Base-by-base conservation (phyloP, 1,284 basidiomycete species). In the Trichosporon faecale region DNA sequence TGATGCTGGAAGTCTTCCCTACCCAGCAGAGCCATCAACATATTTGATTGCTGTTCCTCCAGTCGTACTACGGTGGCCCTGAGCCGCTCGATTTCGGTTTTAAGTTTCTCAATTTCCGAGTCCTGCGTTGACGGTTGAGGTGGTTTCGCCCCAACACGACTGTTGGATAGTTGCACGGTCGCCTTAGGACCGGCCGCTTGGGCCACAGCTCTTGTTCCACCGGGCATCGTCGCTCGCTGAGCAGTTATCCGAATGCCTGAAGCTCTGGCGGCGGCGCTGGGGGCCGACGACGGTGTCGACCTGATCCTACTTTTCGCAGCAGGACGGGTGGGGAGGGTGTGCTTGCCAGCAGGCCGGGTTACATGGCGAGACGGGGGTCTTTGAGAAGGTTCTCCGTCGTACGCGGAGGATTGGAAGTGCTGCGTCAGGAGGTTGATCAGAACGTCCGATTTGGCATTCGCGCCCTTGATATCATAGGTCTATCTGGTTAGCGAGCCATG, bases 391-490 rank as follows among this genome's bases (percentile, higher is more conserved):
- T 25, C 40, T 18, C 44, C 21, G 29, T 23, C 1, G 52, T 76
- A 79, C 3, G 67, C 70, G 0, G 79, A 67, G 2, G 79, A 79
- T 18, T 67, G 65, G 33, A 79, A 82, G 68, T 72, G 77, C 11
- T 71, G 67, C 6, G 79, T 70, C 6, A 82, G 75, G 0, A 67
- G 55, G 11, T 80, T 76, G 18, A 80, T 70, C 1, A 82, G 68
- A 9, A 73, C 72, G 11, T 76, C 75, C 0, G 77, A 77, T 57
- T 76, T 78, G 37, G 77, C 76, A 64, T 81, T 82, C 27, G 81
- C 80, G 2, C 81, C 81, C 72, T 79, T 80, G 27, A 82, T 72
- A 16, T 78, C 77, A 65, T 82, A 77, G 4, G 78, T 77, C 81
- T 81, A 61, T 18, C 4, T 35, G 61, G 25, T 65, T 31, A 31